phyloP scores from a whole-genome alignment of 495 filamentous ascomycete genomes.

The Podospora anserina region DNA sequence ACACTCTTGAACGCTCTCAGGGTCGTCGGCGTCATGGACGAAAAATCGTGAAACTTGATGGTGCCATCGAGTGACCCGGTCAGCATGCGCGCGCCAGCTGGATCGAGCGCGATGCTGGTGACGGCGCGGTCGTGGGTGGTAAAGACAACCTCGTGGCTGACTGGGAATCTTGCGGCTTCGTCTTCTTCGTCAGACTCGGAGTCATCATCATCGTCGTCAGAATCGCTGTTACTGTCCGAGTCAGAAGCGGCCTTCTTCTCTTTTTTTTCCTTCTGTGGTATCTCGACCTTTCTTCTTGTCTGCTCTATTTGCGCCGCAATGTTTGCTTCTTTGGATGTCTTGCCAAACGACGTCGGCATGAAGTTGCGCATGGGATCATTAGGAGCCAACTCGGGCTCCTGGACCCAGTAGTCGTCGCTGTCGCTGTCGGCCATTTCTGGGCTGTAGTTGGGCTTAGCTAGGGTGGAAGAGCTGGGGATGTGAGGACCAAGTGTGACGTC shows the following conservation, averaged over 20 bases:
- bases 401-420: slow-evolving; percentile 60
- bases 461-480: not conserved
- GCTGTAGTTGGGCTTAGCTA: not conserved
- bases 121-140: slow-evolving; percentile 90
- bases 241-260: slow-evolving; percentile 38
- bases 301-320: slow-evolving; percentile 75
- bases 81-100: slow-evolving; percentile 77
- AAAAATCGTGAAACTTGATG: slow-evolving; percentile 90
- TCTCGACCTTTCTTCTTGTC: slow-evolving; percentile 58
- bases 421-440: slow-evolving; percentile 56
- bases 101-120: slow-evolving; percentile 78
- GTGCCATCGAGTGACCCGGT: slow-evolving; percentile 89
- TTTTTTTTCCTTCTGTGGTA: slow-evolving; percentile 26
- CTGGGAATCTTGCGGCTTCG: slow-evolving; percentile 85
- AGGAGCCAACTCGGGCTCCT: slow-evolving; percentile 45
- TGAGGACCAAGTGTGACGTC: slow-evolving; percentile 8
- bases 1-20: slow-evolving; percentile 88
- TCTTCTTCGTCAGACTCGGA: slow-evolving; percentile 61
- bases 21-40: slow-evolving; percentile 91
- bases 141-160: slow-evolving; percentile 87
- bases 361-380: slow-evolving; percentile 81
- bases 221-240: slow-evolving; percentile 42
- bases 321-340: slow-evolving; percentile 68
- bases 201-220: slow-evolving; percentile 42
- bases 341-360: slow-evolving; percentile 82